Evolutionary conservation across 2,329 filamentous ascomycete genomes (phyloP).

Genomic region (Claviceps sp.): DNA sequence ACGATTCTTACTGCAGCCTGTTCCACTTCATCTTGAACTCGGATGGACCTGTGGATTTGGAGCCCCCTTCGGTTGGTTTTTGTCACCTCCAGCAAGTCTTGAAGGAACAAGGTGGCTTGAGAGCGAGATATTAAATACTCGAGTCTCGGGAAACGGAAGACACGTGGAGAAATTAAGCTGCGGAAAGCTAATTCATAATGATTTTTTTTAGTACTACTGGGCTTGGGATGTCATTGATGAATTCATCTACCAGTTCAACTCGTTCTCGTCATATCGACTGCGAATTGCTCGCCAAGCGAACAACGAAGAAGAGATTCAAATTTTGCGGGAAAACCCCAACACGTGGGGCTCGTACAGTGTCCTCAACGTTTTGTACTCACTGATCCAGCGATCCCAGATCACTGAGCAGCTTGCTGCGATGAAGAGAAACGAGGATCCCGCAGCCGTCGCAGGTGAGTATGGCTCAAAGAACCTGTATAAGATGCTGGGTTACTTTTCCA

Average conservation of each 20-base stretch:
- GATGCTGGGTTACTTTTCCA: constrained; percentile 98
- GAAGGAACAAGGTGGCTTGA: neutral
- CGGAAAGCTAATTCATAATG: neutral
- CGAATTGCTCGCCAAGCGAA: constrained; percentile 69
- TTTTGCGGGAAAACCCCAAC: constrained; percentile 92
- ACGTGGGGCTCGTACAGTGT: constrained; percentile 99
- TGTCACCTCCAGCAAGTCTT: neutral
- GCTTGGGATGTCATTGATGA: constrained; percentile 99
- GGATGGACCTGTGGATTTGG: constrained; percentile 93
- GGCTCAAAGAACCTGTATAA: constrained; percentile 88
- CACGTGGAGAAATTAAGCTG: neutral
- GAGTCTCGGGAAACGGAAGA: neutral
- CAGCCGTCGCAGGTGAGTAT: constrained; percentile 84
- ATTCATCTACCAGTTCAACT: constrained; percentile 99
- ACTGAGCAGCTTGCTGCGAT: constrained; percentile 91
- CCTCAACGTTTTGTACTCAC: constrained; percentile 96
- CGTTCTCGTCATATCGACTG: constrained; percentile 94
- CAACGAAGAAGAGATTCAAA: constrained; percentile 83
- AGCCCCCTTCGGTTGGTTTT: constrained; percentile 75
- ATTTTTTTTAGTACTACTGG: constrained; percentile 72
- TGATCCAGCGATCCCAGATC: constrained; percentile 97
- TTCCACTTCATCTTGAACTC: constrained; percentile 99
- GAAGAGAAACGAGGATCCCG: constrained; percentile 84
- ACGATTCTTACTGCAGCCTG: constrained; percentile 97
- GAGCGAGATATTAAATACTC: neutral